These are phyloP conservation scores for Botrytis cinerea DNA, from an alignment of 2,329 filamentous ascomycete species.

Conservation along the genomic window DNA sequence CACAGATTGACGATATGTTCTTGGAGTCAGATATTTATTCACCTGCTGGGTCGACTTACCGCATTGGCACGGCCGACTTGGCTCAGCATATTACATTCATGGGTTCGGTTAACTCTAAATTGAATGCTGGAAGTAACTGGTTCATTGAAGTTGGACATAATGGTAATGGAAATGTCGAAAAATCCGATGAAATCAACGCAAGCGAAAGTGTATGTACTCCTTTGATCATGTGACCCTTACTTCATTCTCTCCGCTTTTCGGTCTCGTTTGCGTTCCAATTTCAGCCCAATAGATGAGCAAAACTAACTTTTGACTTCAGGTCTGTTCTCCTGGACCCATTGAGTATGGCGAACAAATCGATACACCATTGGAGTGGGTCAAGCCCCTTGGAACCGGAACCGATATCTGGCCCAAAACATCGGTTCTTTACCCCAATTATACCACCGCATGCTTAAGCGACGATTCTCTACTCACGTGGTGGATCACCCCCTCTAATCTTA, in stretches of 20 bases:
- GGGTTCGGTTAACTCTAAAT: conserved; percentile 47
- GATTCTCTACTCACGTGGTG: conserved; percentile 59
- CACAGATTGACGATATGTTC: conserved; percentile 60
- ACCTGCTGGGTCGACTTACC: conserved; percentile 51
- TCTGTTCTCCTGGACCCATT: conserved; percentile 42
- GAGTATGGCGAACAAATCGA: conserved; percentile 49
- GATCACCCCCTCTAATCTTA: conserved; percentile 49
- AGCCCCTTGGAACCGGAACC: conserved; percentile 52
- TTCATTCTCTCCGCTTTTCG: neutral
- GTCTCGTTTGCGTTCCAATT: neutral
- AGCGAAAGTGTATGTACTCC: conserved; percentile 9
- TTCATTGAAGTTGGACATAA: conserved; percentile 58
- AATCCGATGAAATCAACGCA: conserved; percentile 44
- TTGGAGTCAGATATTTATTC: conserved; percentile 52
- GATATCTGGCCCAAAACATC: conserved; percentile 49
- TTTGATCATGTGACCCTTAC: neutral
- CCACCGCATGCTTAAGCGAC: conserved; percentile 47
- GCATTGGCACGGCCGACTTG: conserved; percentile 51
- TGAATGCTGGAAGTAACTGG: conserved; percentile 54
- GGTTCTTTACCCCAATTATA: conserved; percentile 34
- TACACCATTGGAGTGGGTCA: conserved; percentile 49
- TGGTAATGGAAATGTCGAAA: conserved; percentile 54
- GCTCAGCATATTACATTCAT: conserved; percentile 49
- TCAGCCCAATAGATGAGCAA: neutral
- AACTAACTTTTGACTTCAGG: conserved; percentile 9